Evolutionary conservation across 768 basidiomycete genomes (phyloP), one percentile per base, ranked within the genome.

Genomic region (Nevesoporus exiguus): DNA sequence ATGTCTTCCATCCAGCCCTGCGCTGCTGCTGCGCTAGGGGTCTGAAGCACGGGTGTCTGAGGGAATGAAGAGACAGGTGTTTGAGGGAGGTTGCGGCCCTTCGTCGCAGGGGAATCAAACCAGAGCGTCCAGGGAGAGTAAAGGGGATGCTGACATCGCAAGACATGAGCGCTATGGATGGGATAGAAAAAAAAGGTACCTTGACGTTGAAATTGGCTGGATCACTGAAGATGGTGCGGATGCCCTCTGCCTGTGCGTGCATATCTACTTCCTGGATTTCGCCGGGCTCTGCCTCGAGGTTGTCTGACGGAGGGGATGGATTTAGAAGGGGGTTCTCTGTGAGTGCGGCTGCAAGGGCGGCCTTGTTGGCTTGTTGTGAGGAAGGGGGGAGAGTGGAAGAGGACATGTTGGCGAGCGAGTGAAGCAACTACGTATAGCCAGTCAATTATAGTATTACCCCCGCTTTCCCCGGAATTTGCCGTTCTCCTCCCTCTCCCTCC

Each of bases 1-100:
- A 99, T 95, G 65, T 98, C 93, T 66, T 99, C 96, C 92, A 98
- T 97, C 97, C 97, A 99, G 21, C 90, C 90, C 68, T 84, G 83
- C 27, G 89, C 90, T 41, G 88, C 86, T 46, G 80, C 75, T 13
- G 77, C 82, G 53, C 86, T 77, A 39, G 91, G 88, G 1, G 91
- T 91, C 61, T 84, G 82, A 37, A 83, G 81, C 56, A 82, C 17
- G 54, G 91, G 87, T 0, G 88, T 89, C 69, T 83, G 85, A 9
- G 88, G 88, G 59, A 89, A 84, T 39, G 88, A 85, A 56, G 88
- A 80, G 41, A 86, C 70, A 52, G 89, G 89, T 21, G 90, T 92
- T 73, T 91, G 90, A 21, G 90, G 90, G 45, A 92, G 77, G 73
- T 91, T 91, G 50, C 93, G 85, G 52, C 86, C 86, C 73, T 98